Conservation (phyloP, 192 early-diverging fungal genomes). For the Coemansia sp. region DNA sequence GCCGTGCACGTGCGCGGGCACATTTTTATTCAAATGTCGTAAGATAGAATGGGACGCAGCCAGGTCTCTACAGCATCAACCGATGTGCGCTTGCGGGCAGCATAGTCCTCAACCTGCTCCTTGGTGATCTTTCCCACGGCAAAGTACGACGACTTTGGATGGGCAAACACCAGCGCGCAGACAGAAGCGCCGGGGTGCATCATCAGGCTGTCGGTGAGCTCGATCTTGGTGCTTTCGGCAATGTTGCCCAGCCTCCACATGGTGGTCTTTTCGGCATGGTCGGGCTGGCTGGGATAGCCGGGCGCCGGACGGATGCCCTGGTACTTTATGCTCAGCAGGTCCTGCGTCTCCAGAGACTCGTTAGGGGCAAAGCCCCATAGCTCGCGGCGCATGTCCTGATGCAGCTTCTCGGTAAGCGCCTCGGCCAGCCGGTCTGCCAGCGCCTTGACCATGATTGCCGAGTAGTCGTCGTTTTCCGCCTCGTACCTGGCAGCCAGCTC, state of each 20-base stretch:
- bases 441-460: constrained; percentile 91
- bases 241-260: constrained; percentile 91
- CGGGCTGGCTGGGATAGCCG: constrained; percentile 93
- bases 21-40: constrained; percentile 38
- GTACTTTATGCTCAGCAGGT: constrained; percentile 89
- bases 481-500: constrained; percentile 80
- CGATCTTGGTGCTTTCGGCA: constrained; percentile 75
- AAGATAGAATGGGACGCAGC: constrained; percentile 73
- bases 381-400: constrained; percentile 83
- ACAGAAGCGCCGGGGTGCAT: constrained; percentile 93
- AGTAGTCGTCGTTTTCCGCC: constrained; percentile 84
- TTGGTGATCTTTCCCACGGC: constrained; percentile 92
- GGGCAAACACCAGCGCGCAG: constrained; percentile 71
- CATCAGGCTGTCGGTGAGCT: constrained; percentile 87
- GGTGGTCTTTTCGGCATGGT: constrained; percentile 89
- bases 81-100: constrained; percentile 63
- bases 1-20: background rate
- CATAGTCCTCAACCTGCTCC: constrained; percentile 84
- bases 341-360: constrained; percentile 72
- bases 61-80: constrained; percentile 71
- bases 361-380: constrained; percentile 83
- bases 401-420: constrained; percentile 85
- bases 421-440: constrained; percentile 93
- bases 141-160: constrained; percentile 83
- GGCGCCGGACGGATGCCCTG: constrained; percentile 94